Evolutionary conservation across 169 alveolate species (phyloP).

Genomic region (Cryptosporidium sp.): DNA sequence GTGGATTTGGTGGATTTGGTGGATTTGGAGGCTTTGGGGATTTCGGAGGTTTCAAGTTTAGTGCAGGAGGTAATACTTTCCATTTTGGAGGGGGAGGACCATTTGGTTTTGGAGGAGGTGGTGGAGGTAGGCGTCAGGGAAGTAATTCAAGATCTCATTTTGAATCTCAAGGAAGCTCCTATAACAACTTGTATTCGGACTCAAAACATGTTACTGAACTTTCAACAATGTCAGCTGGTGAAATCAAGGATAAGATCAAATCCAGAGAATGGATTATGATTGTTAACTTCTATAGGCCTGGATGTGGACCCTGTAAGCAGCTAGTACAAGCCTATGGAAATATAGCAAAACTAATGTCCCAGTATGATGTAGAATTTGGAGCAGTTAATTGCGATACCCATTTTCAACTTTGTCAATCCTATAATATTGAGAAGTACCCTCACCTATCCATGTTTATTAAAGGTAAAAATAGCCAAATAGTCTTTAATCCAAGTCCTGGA

Average conservation of each 20-base stretch:
- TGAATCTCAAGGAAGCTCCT: slow-evolving; percentile 49
- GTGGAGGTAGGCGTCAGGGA: slow-evolving; percentile 57
- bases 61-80: slow-evolving; percentile 78
- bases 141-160: slow-evolving; percentile 48
- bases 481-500: slow-evolving; percentile 31
- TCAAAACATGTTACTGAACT: slow-evolving; percentile 42
- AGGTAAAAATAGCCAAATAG: slow-evolving; percentile 41
- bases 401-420: slow-evolving; percentile 89
- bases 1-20: slow-evolving; percentile 85
- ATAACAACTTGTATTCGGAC: slow-evolving; percentile 40
- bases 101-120: slow-evolving; percentile 77
- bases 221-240: slow-evolving; percentile 47
- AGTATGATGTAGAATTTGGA: slow-evolving; percentile 83
- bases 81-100: slow-evolving; percentile 78
- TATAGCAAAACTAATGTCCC: slow-evolving; percentile 85
- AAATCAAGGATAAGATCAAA: slow-evolving; percentile 51
- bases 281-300: slow-evolving; percentile 82
- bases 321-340: slow-evolving; percentile 80
- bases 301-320: slow-evolving; percentile 84
- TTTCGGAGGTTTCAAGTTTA: slow-evolving; percentile 76
- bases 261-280: slow-evolving; percentile 77
- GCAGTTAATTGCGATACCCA: slow-evolving; percentile 86
- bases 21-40: slow-evolving; percentile 83
- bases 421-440: slow-evolving; percentile 81
- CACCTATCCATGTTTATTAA: slow-evolving; percentile 61